Evolutionary conservation across 2,329 filamentous ascomycete genomes (phyloP).

Genomic region (Sarocladiaceae sp.): DNA sequence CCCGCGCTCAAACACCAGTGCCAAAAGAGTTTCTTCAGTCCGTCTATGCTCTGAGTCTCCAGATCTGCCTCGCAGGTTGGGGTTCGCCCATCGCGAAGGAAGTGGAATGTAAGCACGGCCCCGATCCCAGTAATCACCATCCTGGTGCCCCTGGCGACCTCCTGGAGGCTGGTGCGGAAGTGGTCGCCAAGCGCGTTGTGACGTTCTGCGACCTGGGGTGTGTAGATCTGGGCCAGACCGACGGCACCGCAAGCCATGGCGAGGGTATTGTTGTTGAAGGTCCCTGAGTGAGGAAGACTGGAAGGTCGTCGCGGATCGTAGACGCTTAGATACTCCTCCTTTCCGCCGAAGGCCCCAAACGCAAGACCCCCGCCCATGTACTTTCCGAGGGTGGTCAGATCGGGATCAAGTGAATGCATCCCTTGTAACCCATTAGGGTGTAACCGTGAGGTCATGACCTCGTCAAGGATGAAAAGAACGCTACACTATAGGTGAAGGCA

Average conservation of each 20-base stretch:
- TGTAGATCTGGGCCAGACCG: not conserved
- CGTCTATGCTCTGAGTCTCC: not conserved
- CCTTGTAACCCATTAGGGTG: slow-evolving; percentile 36
- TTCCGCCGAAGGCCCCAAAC: slow-evolving; percentile 57
- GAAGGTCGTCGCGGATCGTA: slow-evolving; percentile 36
- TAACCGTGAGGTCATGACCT: slow-evolving; percentile 58
- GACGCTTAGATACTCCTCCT: slow-evolving; percentile 44
- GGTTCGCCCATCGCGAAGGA: not conserved
- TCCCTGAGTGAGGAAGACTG: slow-evolving; percentile 44
- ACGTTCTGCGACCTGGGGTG: not conserved
- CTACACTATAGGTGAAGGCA: slow-evolving; percentile 22
- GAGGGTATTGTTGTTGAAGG: slow-evolving; percentile 55
- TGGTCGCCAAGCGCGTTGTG: not conserved
- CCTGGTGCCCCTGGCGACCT: not conserved
- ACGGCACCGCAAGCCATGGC: slow-evolving; percentile 40
- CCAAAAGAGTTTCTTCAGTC: not conserved
- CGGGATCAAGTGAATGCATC: slow-evolving; percentile 36
- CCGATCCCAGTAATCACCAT: not conserved
- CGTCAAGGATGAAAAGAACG: slow-evolving; percentile 56
- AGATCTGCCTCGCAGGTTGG: not conserved
- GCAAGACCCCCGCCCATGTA: slow-evolving; percentile 54
- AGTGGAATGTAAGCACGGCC: not conserved
- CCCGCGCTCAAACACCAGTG: not conserved
- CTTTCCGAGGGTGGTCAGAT: slow-evolving; percentile 54
- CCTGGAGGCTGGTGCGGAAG: not conserved